These are phyloP conservation scores for Sanghuangporus baumii DNA, from an alignment of 1,284 basidiomycete genomes.

Conservation along the genomic window DNA sequence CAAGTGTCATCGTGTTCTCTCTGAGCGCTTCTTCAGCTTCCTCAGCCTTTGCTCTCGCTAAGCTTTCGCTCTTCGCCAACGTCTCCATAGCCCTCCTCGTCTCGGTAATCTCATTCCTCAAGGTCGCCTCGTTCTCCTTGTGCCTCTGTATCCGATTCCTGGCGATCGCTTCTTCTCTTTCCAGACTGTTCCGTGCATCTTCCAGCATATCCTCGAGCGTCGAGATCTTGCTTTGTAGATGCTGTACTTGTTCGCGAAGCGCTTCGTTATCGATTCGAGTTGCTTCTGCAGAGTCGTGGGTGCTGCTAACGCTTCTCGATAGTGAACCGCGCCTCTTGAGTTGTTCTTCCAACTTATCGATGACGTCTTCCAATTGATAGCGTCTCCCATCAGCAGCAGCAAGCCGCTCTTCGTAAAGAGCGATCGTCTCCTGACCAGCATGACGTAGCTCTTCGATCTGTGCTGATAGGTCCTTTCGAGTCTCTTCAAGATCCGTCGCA, in stretches of 20 bases:
- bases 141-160: constrained; percentile 63
- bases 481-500: constrained; percentile 52
- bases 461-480: constrained; percentile 55
- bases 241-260: constrained; percentile 80
- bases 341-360: constrained; percentile 60
- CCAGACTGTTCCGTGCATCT: constrained; percentile 65
- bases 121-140: constrained; percentile 73
- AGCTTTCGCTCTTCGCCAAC: constrained; percentile 56
- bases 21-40: constrained; percentile 86
- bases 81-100: constrained; percentile 61
- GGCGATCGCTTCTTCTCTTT: constrained; percentile 66
- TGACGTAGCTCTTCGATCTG: constrained; percentile 79
- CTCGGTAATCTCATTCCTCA: constrained; percentile 61
- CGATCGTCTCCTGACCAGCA: constrained; percentile 89
- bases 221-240: constrained; percentile 75
- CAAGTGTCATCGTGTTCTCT: constrained; percentile 84
- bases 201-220: constrained; percentile 83
- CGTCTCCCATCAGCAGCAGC: constrained; percentile 63
- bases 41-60: constrained; percentile 58
- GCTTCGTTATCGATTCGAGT: constrained; percentile 92
- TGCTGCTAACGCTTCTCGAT: constrained; percentile 16
- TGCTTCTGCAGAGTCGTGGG: constrained; percentile 47
- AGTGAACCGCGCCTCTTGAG: constrained; percentile 38
- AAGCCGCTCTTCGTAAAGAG: constrained; percentile 85
- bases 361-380: constrained; percentile 72